Evolutionary conservation across 805 yeast genomes (phyloP).

Genomic region (Kluyveromyces dobzhanskii): DNA sequence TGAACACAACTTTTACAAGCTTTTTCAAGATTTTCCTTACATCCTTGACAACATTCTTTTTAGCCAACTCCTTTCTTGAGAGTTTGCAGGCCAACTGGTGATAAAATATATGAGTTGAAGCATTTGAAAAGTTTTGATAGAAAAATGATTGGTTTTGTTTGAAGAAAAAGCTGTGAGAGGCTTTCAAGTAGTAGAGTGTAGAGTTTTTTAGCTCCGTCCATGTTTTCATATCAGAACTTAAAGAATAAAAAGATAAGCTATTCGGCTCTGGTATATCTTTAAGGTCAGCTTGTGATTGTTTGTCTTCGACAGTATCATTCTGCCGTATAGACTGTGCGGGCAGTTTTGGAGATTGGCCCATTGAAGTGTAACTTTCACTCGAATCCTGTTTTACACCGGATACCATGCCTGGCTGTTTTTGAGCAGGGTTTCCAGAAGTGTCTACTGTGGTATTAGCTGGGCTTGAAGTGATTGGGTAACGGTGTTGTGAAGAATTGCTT

Average conservation of each 20-base stretch:
- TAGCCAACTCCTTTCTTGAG: conserved; percentile 41
- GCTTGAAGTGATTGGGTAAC: not conserved
- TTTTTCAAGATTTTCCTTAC: conserved; percentile 44
- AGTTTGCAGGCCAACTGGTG: conserved; percentile 50
- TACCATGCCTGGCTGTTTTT: not conserved
- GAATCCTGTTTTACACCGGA: not conserved
- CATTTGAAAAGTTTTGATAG: conserved; percentile 42
- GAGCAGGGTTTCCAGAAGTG: not conserved
- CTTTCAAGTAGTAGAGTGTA: conserved; percentile 39
- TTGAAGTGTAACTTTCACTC: not conserved
- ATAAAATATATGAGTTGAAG: conserved; percentile 44
- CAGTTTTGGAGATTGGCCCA: not conserved
- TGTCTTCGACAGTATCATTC: conserved; percentile 19
- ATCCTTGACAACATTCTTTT: conserved; percentile 38
- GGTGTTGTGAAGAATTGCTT: conserved; percentile 7
- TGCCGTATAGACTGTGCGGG: conserved; percentile 10
- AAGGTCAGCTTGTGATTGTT: conserved; percentile 2
- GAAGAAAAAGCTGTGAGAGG: conserved; percentile 42
- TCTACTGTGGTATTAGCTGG: not conserved
- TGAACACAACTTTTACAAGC: conserved; percentile 48
- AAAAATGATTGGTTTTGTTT: conserved; percentile 46
- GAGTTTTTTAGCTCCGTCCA: conserved; percentile 52
- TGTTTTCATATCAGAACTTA: conserved; percentile 47
- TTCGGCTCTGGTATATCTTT: conserved; percentile 1
- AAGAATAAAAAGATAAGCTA: conserved; percentile 46